Conservation (phyloP, 2,329 filamentous ascomycete species). For the Claviceps capensis region DNA sequence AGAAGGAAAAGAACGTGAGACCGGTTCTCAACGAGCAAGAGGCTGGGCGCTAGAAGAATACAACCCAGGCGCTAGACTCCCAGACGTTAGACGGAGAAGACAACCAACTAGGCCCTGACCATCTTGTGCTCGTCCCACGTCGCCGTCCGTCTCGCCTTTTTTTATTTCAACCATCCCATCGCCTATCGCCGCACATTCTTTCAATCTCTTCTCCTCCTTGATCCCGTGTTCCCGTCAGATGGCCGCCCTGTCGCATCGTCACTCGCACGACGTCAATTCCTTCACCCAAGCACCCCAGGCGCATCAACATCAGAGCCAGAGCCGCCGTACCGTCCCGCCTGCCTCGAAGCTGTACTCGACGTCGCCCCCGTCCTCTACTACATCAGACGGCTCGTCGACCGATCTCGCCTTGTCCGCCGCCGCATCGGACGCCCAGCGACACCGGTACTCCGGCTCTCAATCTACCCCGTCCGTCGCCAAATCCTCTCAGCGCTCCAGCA, state of each 20-base stretch:
- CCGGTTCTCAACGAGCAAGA: not conserved
- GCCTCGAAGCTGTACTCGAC: slow-evolving; percentile 7
- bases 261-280: slow-evolving; percentile 15
- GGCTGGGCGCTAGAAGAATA: not conserved
- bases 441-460: slow-evolving; percentile 16
- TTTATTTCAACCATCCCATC: slow-evolving; percentile 21
- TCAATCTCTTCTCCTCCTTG: slow-evolving; percentile 12
- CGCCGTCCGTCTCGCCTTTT: slow-evolving; percentile 8
- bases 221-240: slow-evolving; percentile 25
- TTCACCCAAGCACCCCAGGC: slow-evolving; percentile 2
- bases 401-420: slow-evolving; percentile 5
- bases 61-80: not conserved
- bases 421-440: slow-evolving; percentile 8
- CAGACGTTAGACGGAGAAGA: not conserved
- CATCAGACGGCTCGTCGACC: slow-evolving; percentile 14
- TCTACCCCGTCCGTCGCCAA: slow-evolving; percentile 18
- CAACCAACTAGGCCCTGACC: slow-evolving; percentile 6
- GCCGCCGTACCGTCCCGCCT: not conserved
- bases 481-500: slow-evolving; percentile 24
- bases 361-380: slow-evolving; percentile 16
- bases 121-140: slow-evolving; percentile 11
- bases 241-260: slow-evolving; percentile 27
- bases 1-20: slow-evolving; percentile 2
- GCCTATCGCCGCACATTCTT: slow-evolving; percentile 15
- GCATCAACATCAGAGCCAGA: not conserved